Evolutionary conservation across 768 basidiomycete genomes (phyloP), one percentile per base, ranked within the genome.

Genomic region (Calvatia gigantea): DNA sequence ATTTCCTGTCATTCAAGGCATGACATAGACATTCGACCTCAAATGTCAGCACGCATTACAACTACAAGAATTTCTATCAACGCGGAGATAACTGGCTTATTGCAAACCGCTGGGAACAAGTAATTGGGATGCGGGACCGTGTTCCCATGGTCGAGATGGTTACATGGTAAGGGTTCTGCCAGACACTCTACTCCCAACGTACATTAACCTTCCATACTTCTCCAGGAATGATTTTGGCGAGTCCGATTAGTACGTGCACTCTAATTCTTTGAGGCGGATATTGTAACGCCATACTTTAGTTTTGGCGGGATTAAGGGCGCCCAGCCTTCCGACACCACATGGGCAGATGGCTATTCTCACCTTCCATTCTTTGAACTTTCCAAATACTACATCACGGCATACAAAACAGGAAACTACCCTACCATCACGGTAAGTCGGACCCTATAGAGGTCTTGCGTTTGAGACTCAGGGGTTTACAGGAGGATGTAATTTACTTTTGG

Each of bases 171-270:
- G 70, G 48, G 15, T 25, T 32, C 43, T 4, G 41, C 32, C 17
- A 27, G 8, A 41, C 15, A 33, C 25, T 17, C 28, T 23, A 14
- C 28, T 9, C 8, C n/a, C n/a, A n/a, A n/a, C n/a, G n/a, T n/a
- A n/a, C n/a, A n/a, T 32, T 23, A 29, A 46, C 35, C 28, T 41
- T 43, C 32, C 39, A 15, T 14, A 23, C 25, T 25, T 43, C 41
- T 23, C 6, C 41, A 81, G 79, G 78, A 91, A 91, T 69, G 86
- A 90, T 65, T 90, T 76, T 60, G 87, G 87, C 60, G 89, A 91
- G 71, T 86, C 86, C 0, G 80, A 85, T 63, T 89, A 91, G 78
- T 80, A 62, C 46, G 74, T 61, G 15, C 28, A 9, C 39, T 25
- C 23, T 25, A 15, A 9, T 45, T 12, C 12, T 3, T 9, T 17